phyloP scores from a whole-genome alignment of 2,329 filamentous ascomycete genomes.

The Daldinia sp. region DNA sequence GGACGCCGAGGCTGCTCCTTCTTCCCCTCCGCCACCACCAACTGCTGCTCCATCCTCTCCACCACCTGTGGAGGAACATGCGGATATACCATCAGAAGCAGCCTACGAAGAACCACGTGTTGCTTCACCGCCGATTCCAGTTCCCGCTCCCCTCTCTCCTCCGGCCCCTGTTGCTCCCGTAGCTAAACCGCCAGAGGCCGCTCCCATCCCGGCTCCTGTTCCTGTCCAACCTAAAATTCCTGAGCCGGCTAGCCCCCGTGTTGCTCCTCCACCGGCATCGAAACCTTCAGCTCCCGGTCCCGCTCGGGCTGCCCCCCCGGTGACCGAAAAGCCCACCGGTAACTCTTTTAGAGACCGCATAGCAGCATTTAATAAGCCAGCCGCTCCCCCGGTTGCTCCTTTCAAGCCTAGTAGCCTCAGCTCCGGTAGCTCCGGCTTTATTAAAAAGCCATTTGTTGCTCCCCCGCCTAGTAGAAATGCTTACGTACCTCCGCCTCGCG shows the following conservation, averaged over 20 bases:
- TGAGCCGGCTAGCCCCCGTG: slow-evolving; percentile 57
- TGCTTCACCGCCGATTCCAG: slow-evolving; percentile 45
- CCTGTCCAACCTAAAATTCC: slow-evolving; percentile 50
- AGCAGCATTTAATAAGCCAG: slow-evolving; percentile 93
- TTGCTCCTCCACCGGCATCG: slow-evolving; percentile 56
- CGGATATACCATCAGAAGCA: slow-evolving; percentile 35
- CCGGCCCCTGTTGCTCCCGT: slow-evolving; percentile 47
- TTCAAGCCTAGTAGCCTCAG: slow-evolving; percentile 81
- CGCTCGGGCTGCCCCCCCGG: slow-evolving; percentile 73
- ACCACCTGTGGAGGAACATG: slow-evolving; percentile 42
- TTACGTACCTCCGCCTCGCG: slow-evolving; percentile 82
- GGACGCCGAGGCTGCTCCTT: slow-evolving; percentile 58
- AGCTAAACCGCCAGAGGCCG: slow-evolving; percentile 55
- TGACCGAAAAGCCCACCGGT: slow-evolving; percentile 76
- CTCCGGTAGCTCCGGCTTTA: slow-evolving; percentile 74
- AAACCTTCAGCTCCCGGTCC: slow-evolving; percentile 57
- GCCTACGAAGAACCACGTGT: slow-evolving; percentile 52
- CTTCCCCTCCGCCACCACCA: slow-evolving; percentile 54
- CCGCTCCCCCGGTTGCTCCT: slow-evolving; percentile 86
- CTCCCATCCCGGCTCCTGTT: slow-evolving; percentile 54
- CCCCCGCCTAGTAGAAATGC: slow-evolving; percentile 93
- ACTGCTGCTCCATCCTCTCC: slow-evolving; percentile 47
- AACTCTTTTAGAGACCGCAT: slow-evolving; percentile 95
- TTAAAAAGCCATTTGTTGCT: slow-evolving; percentile 97
- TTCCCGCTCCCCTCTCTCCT: slow-evolving; percentile 48